Evolutionary conservation across 2,329 filamentous ascomycete genomes (phyloP).

Genomic region (Arthroderma sp.): DNA sequence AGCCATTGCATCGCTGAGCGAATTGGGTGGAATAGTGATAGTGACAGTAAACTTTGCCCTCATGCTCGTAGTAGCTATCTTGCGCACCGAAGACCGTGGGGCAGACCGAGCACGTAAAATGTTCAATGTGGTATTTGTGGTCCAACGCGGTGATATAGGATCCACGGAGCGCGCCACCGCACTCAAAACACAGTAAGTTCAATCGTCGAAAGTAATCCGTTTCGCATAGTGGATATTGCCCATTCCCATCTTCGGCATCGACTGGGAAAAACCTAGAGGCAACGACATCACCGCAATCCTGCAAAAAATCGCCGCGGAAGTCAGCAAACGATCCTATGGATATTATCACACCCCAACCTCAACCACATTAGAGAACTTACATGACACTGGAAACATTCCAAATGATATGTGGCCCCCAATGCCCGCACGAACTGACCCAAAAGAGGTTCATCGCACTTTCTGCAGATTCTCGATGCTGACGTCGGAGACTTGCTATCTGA

Average conservation of each 20-base stretch:
- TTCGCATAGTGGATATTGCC: constrained; percentile 90
- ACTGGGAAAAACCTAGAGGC: constrained; percentile 98
- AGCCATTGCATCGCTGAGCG: constrained; percentile 90
- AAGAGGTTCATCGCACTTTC: constrained; percentile 76
- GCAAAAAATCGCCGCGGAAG: constrained; percentile 9
- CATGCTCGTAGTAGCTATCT: constrained; percentile 98
- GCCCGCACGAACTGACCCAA: constrained; percentile 95
- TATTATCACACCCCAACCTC: background rate
- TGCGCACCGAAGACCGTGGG: constrained; percentile 96
- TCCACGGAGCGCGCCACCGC: constrained; percentile 79
- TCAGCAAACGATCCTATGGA: constrained; percentile 13
- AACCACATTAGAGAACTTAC: constrained; percentile 41
- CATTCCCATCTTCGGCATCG: constrained; percentile 69
- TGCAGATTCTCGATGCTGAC: constrained; percentile 45
- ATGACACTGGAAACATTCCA: constrained; percentile 95
- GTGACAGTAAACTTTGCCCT: constrained; percentile 91
- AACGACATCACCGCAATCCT: constrained; percentile 96
- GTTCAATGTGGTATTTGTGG: constrained; percentile 96
- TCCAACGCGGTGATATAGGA: constrained; percentile 98
- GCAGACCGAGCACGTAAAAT: constrained; percentile 96
- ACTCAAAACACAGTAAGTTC: constrained; percentile 80
- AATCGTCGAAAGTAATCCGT: constrained; percentile 93
- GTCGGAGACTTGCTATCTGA: constrained; percentile 22
- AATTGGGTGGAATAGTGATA: constrained; percentile 98
- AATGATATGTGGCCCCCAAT: constrained; percentile 82